phyloP scores from a whole-genome alignment of 2,329 filamentous ascomycete species.

The Fusarium albidum region DNA sequence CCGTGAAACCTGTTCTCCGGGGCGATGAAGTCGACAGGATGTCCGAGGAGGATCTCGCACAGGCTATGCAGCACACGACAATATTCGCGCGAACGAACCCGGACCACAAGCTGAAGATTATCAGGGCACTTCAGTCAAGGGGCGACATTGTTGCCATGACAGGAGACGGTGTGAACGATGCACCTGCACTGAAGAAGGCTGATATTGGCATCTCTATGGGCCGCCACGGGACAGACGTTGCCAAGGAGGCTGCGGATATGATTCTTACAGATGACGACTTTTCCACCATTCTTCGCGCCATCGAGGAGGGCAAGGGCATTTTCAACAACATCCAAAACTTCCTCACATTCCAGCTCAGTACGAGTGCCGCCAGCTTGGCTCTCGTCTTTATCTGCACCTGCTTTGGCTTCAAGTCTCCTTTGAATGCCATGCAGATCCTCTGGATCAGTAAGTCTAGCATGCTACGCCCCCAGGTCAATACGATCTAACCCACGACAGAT shows the following conservation, averaged over 20 bases:
- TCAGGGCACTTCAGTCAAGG: constrained; percentile 86
- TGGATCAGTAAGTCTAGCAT: constrained; percentile 90
- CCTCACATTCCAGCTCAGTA: constrained; percentile 97
- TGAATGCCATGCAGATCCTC: constrained; percentile 99
- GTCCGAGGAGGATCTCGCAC: constrained; percentile 83
- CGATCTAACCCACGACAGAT: constrained; percentile 62
- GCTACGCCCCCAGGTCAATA: not conserved
- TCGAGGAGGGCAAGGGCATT: constrained; percentile 98
- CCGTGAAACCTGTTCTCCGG: constrained; percentile 76
- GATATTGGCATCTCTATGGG: constrained; percentile 99
- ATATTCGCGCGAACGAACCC: constrained; percentile 97
- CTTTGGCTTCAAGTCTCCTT: constrained; percentile 90
- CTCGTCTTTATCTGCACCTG: constrained; percentile 93
- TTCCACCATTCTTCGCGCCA: constrained; percentile 89
- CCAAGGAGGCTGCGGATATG: constrained; percentile 96
- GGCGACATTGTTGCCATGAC: constrained; percentile 99
- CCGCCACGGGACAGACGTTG: constrained; percentile 91
- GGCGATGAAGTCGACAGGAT: constrained; percentile 95
- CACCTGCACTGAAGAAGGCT: constrained; percentile 93
- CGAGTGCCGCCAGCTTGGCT: constrained; percentile 90
- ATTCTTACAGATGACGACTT: constrained; percentile 91
- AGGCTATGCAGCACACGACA: constrained; percentile 86
- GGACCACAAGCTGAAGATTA: constrained; percentile 98
- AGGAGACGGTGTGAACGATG: constrained; percentile 97
- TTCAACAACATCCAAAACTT: constrained; percentile 99